Evolutionary conservation across 208 protist species (phyloP), one percentile per base, ranked within the genome.

Genomic region (Acanthamoeba healyi): DNA sequence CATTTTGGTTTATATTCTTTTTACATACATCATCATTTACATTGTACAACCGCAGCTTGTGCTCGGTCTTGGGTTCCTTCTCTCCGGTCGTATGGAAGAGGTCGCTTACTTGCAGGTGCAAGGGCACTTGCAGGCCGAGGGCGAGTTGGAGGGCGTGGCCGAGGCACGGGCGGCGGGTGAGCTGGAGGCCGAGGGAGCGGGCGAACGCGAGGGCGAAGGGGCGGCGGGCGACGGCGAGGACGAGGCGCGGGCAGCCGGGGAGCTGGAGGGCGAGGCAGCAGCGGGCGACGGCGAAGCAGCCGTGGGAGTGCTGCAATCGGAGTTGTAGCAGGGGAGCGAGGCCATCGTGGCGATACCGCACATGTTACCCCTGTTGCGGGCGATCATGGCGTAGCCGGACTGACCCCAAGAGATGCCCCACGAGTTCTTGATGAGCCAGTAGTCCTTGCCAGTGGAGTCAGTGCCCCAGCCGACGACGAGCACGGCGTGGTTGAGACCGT

Each of bases 361-460:
- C 42, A 79, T 40, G 56, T 96, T 96, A 14, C 56, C 65, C 10
- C 58, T 49, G 36, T 93, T 90, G 42, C 92, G 72, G 5, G 98
- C 95, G 32, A 99, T 95, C 40, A 94, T 95, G 65, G 98, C 98
- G 92, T 98, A 98, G 12, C 98, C 98, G 4, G 96, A 94, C 54
- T 98, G 96, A 40, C 98, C 98, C 96, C 97, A 98, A 1, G 56
- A 65, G 58, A 94, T 94, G 2, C 97, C 97, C 97, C 97, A 98
- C 15, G 96, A 98, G 95, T 98, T 98, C 72, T 98, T 98, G 42
- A 99, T 96, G 54, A 98, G 97, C 98, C 98, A 99, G 95, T 98
- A 98, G 82, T 97, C 95, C 98, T 46, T 79, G 77, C 95, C 86
- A 36, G 96, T 70, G 9, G 42, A 93, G 38, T 93, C 95, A 9